These are phyloP conservation scores for Xylaria arbuscula DNA, from an alignment of 2,329 filamentous ascomycete genomes.

Conservation along the genomic window DNA sequence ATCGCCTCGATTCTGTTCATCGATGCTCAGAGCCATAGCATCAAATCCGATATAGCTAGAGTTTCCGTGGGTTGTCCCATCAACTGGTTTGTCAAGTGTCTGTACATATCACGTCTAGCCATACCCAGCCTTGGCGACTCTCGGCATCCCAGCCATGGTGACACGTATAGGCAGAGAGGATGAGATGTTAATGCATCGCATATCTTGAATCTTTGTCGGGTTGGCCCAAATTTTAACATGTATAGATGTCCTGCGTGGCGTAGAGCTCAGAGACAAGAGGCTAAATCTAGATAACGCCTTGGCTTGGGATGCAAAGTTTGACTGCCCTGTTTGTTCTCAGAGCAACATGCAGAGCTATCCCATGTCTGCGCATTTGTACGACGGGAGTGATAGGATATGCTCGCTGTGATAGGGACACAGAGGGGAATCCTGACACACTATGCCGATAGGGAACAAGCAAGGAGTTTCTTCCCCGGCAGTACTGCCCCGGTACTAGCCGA, in stretches of 20 bases:
- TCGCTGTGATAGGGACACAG: not conserved
- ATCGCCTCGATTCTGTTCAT: conserved; percentile 74
- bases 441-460: not conserved
- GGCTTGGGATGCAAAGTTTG: not conserved
- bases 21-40: conserved; percentile 75
- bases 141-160: conserved; percentile 4
- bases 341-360: not conserved
- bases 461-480: not conserved
- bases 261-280: not conserved
- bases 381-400: not conserved
- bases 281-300: not conserved
- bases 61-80: not conserved
- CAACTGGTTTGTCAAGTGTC: not conserved
- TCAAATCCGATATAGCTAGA: conserved; percentile 66
- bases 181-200: not conserved
- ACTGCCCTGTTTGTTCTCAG: no score
- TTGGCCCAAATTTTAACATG: not conserved
- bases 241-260: not conserved
- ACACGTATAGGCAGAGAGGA: conserved; percentile 1
- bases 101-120: conserved; percentile 18
- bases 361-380: not conserved
- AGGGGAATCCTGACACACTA: not conserved
- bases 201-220: not conserved
- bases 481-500: not conserved
- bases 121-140: conserved; percentile 28